phyloP scores from a whole-genome alignment of 2,329 filamentous ascomycete species.

The Epichloe aotearoae region DNA sequence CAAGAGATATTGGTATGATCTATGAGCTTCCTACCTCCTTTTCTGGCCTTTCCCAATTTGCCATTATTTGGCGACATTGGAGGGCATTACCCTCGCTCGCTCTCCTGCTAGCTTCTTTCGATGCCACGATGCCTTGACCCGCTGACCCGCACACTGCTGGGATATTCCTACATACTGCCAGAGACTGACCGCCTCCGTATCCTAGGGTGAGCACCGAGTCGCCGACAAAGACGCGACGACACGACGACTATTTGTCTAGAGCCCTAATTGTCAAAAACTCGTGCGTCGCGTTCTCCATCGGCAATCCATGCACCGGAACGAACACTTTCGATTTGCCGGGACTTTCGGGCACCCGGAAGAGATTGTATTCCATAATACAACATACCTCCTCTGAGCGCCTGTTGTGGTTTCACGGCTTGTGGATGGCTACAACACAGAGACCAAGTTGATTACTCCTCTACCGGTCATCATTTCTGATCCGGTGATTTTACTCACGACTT shows the following conservation, averaged over 20 bases:
- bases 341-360: neutral
- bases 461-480: neutral
- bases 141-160: neutral
- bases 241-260: neutral
- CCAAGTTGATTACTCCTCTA: neutral
- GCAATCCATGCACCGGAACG: neutral
- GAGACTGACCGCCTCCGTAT: slow-evolving; percentile 1
- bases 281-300: neutral
- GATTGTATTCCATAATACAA: neutral
- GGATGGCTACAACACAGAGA: slow-evolving; percentile 3
- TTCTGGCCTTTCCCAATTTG: neutral
- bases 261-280: neutral
- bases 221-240: neutral
- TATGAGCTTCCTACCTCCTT: neutral
- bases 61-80: neutral
- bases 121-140: neutral
- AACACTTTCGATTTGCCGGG: neutral
- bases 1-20: neutral
- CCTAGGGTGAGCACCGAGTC: neutral
- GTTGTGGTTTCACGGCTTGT: neutral
- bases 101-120: neutral
- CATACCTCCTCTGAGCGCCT: neutral
- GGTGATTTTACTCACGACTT: neutral
- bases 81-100: neutral
- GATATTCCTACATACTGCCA: neutral